phyloP scores from a whole-genome alignment of 768 basidiomycete genomes.

The Leucocoprinus birnbaumii region DNA sequence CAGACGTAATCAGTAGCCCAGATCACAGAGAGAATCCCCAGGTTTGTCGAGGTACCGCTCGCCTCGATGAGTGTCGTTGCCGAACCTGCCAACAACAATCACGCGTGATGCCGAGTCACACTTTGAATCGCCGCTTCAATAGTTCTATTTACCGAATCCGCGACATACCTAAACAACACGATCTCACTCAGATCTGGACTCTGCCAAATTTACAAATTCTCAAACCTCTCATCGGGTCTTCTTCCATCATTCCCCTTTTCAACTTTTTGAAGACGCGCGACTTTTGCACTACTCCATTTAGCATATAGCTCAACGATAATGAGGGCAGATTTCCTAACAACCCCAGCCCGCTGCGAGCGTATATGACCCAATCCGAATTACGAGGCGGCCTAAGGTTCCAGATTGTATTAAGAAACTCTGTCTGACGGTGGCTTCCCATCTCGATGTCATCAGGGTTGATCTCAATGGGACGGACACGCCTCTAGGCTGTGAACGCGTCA shows the following conservation, averaged over 20 bases:
- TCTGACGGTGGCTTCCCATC: conserved; percentile 7
- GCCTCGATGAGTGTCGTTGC: conserved; percentile 14
- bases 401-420: conserved; percentile 8
- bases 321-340: conserved; percentile 9
- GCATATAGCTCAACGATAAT: neutral
- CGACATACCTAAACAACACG: conserved; percentile 15
- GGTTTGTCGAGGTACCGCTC: conserved; percentile 9
- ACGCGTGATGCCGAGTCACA: conserved; percentile 26
- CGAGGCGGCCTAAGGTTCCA: conserved; percentile 6
- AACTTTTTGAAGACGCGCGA: conserved; percentile 6
- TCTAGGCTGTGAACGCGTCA: conserved; percentile 26
- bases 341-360: conserved; percentile 1
- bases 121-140: conserved; percentile 32
- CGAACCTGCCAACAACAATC: conserved; percentile 1
- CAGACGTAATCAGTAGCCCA: conserved; percentile 1
- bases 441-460: conserved; percentile 11
- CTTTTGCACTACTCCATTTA: neutral
- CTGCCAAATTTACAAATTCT: conserved; percentile 4
- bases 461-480: conserved; percentile 5
- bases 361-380: conserved; percentile 10
- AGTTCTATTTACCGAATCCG: conserved; percentile 15
- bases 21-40: conserved; percentile 6
- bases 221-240: conserved; percentile 1
- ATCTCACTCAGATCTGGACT: conserved; percentile 7
- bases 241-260: neutral